Percentiles rank a stretch among this genome's conserved stretches.
These are phyloP conservation scores for Tylopilus plumbeoviolaceoides DNA, from an alignment of 768 basidiomycete genomes.

Conservation along the genomic window DNA sequence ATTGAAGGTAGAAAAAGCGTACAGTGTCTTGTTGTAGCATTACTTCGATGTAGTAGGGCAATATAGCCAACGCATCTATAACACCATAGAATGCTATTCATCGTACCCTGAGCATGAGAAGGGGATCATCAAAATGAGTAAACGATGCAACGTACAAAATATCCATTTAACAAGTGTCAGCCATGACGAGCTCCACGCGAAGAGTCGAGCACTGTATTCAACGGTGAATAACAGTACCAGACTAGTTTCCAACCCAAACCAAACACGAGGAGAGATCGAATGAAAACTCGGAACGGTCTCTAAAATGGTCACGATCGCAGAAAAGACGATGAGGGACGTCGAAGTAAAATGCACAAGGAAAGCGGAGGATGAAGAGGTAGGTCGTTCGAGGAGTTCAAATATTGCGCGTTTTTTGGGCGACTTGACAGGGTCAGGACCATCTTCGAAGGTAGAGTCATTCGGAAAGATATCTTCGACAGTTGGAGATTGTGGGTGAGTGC, in stretches of 20 bases:
- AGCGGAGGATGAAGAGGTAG: constrained; percentile 70
- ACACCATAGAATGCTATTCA: constrained; percentile 74
- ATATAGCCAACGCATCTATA: constrained; percentile 78
- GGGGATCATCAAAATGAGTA: background rate
- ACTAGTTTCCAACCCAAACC: constrained; percentile 87
- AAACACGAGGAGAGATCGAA: constrained; percentile 59
- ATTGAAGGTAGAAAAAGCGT: constrained; percentile 21
- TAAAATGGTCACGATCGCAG: constrained; percentile 70
- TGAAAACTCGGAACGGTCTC: constrained; percentile 80
- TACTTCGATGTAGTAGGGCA: constrained; percentile 89
- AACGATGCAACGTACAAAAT: constrained; percentile 46
- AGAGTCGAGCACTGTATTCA: constrained; percentile 69
- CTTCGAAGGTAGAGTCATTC: constrained; percentile 33
- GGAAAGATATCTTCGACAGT: constrained; percentile 40
- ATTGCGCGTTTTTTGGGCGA: constrained; percentile 59
- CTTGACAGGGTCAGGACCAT: constrained; percentile 23
- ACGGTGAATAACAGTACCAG: constrained; percentile 83
- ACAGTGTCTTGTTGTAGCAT: constrained; percentile 83
- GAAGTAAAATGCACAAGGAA: constrained; percentile 71
- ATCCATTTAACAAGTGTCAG: constrained; percentile 58
- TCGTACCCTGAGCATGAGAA: background rate
- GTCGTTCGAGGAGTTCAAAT: constrained; percentile 73
- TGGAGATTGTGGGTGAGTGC: constrained; percentile 30
- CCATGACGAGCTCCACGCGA: constrained; percentile 76
- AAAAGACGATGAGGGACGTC: constrained; percentile 68